phyloP scores from a whole-genome alignment of 2,329 filamentous ascomycete genomes.

The Aspergillus latus region DNA sequence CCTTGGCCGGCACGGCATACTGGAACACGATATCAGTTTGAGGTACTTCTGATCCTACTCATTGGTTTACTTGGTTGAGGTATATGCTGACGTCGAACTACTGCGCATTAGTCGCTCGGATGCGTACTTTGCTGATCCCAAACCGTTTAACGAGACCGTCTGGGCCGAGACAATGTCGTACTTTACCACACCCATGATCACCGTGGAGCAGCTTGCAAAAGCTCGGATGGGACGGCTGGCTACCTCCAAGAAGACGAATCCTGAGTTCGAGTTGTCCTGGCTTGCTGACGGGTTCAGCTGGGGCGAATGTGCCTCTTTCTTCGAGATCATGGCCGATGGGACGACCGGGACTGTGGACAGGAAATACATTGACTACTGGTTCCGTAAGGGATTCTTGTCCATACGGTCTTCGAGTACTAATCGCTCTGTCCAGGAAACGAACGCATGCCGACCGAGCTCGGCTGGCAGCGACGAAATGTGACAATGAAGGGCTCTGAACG shows the following conservation, averaged over 20 bases:
- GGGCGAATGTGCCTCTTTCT: constrained; percentile 19
- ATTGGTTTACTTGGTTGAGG: too few relatives aligned
- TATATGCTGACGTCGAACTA: too few relatives aligned
- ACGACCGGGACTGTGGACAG: constrained; percentile 13
- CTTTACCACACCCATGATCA: constrained; percentile 16
- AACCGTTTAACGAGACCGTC: constrained; percentile 19
- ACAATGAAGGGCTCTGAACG: constrained; percentile 10
- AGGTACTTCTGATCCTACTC: background rate
- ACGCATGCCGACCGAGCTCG: constrained; percentile 17
- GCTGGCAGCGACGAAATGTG: constrained; percentile 13
- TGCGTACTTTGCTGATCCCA: constrained; percentile 18
- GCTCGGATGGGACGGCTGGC: constrained; percentile 15
- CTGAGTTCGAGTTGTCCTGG: constrained; percentile 2
- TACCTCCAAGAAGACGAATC: constrained; percentile 15
- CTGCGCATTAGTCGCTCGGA: constrained; percentile 12
- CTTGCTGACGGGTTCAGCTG: constrained; percentile 14
- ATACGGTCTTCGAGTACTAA: too few relatives aligned
- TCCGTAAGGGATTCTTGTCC: constrained; percentile 5
- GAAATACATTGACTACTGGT: constrained; percentile 17
- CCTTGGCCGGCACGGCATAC: constrained; percentile 10
- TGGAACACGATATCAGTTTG: constrained; percentile 18
- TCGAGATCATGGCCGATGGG: constrained; percentile 18
- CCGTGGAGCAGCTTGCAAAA: constrained; percentile 7
- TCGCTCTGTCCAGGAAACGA: constrained; percentile 6
- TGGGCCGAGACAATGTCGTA: constrained; percentile 17